A percentile compares a stretch with the other conserved stretches of the same genome.
Evolutionary conservation across 1,284 basidiomycete genomes (phyloP).

Genomic region (Apiotrichum siamense): DNA sequence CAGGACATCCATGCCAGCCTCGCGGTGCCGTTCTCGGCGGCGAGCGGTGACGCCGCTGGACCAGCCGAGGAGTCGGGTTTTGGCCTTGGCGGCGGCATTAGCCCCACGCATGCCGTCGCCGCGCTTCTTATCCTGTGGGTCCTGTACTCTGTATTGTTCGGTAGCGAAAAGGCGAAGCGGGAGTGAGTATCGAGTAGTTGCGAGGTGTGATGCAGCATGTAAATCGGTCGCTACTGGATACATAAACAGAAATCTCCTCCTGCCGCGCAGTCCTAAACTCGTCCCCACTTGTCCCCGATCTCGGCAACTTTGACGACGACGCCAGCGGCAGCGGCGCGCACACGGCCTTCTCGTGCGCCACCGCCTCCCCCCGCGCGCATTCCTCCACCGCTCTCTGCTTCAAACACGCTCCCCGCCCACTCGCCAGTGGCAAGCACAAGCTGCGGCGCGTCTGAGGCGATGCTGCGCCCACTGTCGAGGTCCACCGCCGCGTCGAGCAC

Average conservation of each 20-base stretch:
- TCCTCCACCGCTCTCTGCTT: slow-evolving; percentile 61
- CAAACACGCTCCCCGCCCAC: slow-evolving; percentile 71
- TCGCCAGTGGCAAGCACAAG: slow-evolving; percentile 68
- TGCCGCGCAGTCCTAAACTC: too few species aligned
- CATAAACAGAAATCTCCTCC: too few species aligned
- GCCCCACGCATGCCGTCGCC: neutral
- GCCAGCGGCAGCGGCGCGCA: slow-evolving; percentile 67
- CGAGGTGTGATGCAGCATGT: neutral
- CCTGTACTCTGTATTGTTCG: neutral
- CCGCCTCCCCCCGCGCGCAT: slow-evolving; percentile 56
- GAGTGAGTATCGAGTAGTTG: neutral
- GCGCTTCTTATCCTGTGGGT: neutral
- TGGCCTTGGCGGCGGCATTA: neutral
- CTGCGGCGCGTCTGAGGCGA: slow-evolving; percentile 67
- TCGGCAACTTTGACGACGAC: slow-evolving; percentile 74
- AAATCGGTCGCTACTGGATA: too few species aligned
- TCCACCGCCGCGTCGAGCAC: slow-evolving; percentile 68
- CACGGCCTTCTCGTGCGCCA: slow-evolving; percentile 50
- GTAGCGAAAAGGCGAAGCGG: neutral
- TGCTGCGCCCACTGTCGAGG: slow-evolving; percentile 64
- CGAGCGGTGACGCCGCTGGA: too few species aligned
- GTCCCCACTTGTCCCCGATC: slow-evolving; percentile 66
- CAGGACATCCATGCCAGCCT: neutral
- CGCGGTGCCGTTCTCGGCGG: too few species aligned
- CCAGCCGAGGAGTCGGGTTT: neutral